Percentiles rank a stretch among this genome's conserved stretches.
Evolutionary conservation across 2,329 filamentous ascomycete species (phyloP).

Genomic region (Neofusicoccum sp.): DNA sequence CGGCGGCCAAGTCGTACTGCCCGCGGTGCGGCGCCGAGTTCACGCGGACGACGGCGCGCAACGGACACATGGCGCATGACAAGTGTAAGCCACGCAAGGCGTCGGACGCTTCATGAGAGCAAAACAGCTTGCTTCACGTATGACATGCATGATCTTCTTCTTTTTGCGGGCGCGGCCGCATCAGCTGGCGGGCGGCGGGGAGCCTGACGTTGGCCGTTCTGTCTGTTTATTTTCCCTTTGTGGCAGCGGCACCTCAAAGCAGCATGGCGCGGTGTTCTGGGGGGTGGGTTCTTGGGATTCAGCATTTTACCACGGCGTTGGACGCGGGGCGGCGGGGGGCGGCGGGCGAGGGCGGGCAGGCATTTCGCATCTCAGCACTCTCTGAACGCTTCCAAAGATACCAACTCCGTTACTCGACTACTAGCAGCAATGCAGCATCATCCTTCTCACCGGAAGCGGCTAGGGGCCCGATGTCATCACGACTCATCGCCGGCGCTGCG

Average conservation of each 20-base stretch:
- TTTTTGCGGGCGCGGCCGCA: slow-evolving; percentile 12
- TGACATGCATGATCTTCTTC: slow-evolving; percentile 18
- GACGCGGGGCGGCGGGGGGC: neutral
- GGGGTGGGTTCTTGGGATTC: neutral
- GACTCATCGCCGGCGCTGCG: neutral
- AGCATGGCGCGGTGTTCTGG: slow-evolving; percentile 18
- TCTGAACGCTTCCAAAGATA: slow-evolving; percentile 1
- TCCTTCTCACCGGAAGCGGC: slow-evolving; percentile 1
- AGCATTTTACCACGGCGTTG: slow-evolving; percentile 18
- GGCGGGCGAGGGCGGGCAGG: neutral
- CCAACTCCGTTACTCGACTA: slow-evolving; percentile 10
- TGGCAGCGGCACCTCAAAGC: neutral
- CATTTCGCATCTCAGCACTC: neutral
- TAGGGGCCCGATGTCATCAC: slow-evolving; percentile 7
- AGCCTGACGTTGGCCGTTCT: neutral
- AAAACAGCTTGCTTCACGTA: neutral
- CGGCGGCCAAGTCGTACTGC: slow-evolving; percentile 83
- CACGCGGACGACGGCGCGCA: slow-evolving; percentile 81
- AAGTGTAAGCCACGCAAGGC: slow-evolving; percentile 79
- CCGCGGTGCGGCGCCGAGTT: slow-evolving; percentile 92
- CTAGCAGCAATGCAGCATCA: neutral
- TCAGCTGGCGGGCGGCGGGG: slow-evolving; percentile 8
- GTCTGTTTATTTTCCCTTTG: neutral
- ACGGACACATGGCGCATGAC: slow-evolving; percentile 81
- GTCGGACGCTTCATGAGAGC: slow-evolving; percentile 32